Base-by-base conservation (phyloP, 805 yeast genomes). In the Candida loeiensis region DNA sequence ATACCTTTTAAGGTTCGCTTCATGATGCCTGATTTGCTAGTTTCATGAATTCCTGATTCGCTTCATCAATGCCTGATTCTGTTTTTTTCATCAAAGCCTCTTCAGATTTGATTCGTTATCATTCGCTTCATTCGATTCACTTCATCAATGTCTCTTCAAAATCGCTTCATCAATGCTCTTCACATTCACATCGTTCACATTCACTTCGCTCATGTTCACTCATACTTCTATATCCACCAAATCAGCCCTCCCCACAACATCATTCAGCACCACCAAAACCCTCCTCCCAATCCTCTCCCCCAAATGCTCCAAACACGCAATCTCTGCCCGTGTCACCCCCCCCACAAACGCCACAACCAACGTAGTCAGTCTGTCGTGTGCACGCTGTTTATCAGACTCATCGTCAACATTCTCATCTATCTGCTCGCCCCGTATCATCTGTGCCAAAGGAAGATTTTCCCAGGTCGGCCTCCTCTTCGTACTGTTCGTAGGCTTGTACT, bases 271-370 rank as follows among this genome's bases (percentile, higher is more conserved):
- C 3, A 77, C 59, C 11, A 71, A 37, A 21, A 76, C 42, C 47
- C 63, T 63, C 48, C 69, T 69, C 34, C 58, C 55, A 22, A 71
- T 53, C 42, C 66, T 67, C 34, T 65, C 62, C 41, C 85, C 78
- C n/a, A 86, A 67, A 39, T 69, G 73, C 51, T 81, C 68, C 34
- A 91, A 61, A 3, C 89, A 80, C 3, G 91, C 77, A 13, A 90
- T 67, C 59, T 91, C 99, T 6, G 93, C 79, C 55, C 85, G 72
- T 0, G 97, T 87, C 6, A 90, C 65, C 0, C 99, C 98, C 11
- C 98, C 98, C 29, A 90, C 53, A 45, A 83, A 61, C 6, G 80
- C 76, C 37, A 86, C 49, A 45, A 87, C 53, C 44, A 61, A 39
- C 55, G 62, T 40, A 39, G 63, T 54, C 26, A 30, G 28, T 26